Evolutionary conservation across 73 alveolate species (phyloP), one percentile per base, ranked within the genome.

Genomic region (Uronychia binucleata): DNA sequence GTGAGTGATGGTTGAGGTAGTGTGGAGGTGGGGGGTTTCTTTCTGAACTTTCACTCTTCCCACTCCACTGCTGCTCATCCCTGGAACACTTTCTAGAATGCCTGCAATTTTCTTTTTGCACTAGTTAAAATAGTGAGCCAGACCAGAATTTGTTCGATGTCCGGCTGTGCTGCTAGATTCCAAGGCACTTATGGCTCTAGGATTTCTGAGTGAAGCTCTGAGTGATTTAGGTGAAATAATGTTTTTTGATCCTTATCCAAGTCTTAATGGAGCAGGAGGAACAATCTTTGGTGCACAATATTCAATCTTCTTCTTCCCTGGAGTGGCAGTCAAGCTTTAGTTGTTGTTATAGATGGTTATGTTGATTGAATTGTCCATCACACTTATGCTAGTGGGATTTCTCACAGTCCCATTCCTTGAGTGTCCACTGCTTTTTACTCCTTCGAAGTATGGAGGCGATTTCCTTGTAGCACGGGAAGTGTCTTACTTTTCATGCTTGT

Each of bases 361-460:
- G 27, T 75, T 75, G n/a, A 75, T 32, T 75, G 81, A 75, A 30
- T 75, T 75, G 27, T 75, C 81, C 81, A 75, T 75, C 1, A 75
- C 81, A 28, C 59, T 28, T 35, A 75, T 75, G 5, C 57, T 26
- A 28, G 81, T 30, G 25, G 81, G 81, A 27, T 26, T 30, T 28
- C 29, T 8, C 5, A 11, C 19, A 11, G n/a, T 11, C 19, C n/a
- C 19, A 19, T 5, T 46, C 67, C 19, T 19, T 11, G 67, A 5
- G 19, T 19, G 67, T 19, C n/a, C 5, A 19, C n/a, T 46, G 19
- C 19, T 46, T 19, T 46, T 46, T 46, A 5, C 67, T 46, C 67
- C 67, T 46, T 46, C 67, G 19, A 11, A 46, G 67, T 46, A 46
- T 46, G 67, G 67, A 11, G 67, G 67, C 5, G 67, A 46, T 11